Evolutionary conservation across 495 filamentous ascomycete species (phyloP).

Genomic region (Bryoglossum gracile): DNA sequence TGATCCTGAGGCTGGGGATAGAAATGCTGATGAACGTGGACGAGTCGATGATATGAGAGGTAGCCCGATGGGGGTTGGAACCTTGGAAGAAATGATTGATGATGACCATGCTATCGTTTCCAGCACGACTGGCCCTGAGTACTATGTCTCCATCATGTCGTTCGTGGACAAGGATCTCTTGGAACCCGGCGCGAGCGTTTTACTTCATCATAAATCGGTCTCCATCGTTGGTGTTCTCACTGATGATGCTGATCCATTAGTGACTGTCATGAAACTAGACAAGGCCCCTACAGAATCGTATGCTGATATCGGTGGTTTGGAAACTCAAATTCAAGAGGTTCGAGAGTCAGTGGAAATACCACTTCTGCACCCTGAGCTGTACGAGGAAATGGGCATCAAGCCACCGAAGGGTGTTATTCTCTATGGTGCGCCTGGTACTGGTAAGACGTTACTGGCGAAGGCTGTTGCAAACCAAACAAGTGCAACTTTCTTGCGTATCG

Average conservation of each 20-base stretch:
- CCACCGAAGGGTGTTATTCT: constrained; percentile 99
- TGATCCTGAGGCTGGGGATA: constrained; percentile 59
- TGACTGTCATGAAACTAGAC: constrained; percentile 99
- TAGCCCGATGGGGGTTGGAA: constrained; percentile 97
- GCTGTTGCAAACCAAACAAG: constrained; percentile 98
- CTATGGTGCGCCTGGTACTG: constrained; percentile 94
- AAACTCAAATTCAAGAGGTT: constrained; percentile 95
- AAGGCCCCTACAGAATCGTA: constrained; percentile 98
- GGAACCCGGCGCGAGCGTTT: constrained; percentile 90
- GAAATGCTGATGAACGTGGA: constrained; percentile 91
- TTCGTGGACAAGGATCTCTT: constrained; percentile 99
- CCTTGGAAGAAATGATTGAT: constrained; percentile 97
- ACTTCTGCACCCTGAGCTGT: constrained; percentile 91
- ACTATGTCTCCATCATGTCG: constrained; percentile 99
- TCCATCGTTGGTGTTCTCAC: constrained; percentile 97
- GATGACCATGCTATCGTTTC: constrained; percentile 99
- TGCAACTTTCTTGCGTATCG: constrained; percentile 96
- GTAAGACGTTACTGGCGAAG: constrained; percentile 95
- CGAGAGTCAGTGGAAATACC: constrained; percentile 95
- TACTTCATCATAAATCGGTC: constrained; percentile 95
- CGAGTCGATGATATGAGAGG: constrained; percentile 98
- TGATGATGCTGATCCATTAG: constrained; percentile 90
- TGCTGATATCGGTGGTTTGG: constrained; percentile 94
- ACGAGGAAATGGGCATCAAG: constrained; percentile 99
- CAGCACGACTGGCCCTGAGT: constrained; percentile 94